phyloP scores from a whole-genome alignment of 148 eudicot species.

The Arbutus unedo region DNA sequence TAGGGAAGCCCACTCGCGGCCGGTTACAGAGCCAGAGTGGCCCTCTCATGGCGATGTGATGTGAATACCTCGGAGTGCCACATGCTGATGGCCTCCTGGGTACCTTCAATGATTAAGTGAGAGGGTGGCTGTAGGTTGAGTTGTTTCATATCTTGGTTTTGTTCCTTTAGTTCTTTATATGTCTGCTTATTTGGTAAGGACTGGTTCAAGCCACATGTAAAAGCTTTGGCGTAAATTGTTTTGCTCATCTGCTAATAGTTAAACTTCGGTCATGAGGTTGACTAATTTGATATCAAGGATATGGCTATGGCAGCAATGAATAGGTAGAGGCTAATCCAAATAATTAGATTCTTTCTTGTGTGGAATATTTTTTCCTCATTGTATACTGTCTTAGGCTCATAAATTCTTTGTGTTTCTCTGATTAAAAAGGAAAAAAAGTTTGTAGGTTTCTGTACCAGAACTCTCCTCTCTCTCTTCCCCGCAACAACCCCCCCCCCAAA shows the following conservation, averaged over 20 bases:
- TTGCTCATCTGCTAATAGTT: background rate
- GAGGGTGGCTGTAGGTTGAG: background rate
- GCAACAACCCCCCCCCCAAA: too few species aligned
- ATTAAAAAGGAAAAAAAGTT: background rate
- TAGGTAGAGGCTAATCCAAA: background rate
- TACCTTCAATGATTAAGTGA: background rate
- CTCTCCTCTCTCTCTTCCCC: too few species aligned
- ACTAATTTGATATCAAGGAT: background rate
- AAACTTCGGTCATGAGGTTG: background rate
- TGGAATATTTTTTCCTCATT: background rate
- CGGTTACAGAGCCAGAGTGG: background rate
- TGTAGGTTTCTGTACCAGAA: background rate
- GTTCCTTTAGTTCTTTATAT: background rate
- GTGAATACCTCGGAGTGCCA: background rate
- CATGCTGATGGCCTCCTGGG: background rate
- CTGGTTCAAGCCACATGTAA: background rate
- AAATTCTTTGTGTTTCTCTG: too few species aligned
- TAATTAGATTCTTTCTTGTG: background rate
- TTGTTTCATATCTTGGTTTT: background rate
- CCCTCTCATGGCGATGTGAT: background rate
- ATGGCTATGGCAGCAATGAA: background rate
- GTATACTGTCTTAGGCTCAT: background rate
- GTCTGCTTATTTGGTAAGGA: background rate
- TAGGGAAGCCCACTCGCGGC: background rate
- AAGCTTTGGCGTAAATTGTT: background rate